phyloP scores from a whole-genome alignment of 202 grass and related monocot species.

The Hordeum pubiflorum region DNA sequence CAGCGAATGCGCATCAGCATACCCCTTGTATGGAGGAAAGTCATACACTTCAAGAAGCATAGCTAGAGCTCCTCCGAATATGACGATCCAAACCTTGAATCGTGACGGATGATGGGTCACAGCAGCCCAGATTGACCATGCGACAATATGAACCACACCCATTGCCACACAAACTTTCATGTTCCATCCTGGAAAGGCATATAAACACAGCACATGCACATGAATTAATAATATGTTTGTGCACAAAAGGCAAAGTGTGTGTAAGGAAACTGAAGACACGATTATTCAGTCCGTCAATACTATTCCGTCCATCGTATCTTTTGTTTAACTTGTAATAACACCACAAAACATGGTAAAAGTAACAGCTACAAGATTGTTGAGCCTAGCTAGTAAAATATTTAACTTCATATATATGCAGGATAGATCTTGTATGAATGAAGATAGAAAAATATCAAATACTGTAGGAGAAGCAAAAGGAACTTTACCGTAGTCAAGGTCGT shows the following conservation, averaged over 20 bases:
- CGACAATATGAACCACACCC: conserved; percentile 54
- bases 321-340: not conserved
- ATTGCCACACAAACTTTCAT: conserved; percentile 91
- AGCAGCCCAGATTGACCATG: conserved; percentile 76
- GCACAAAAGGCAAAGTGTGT: not conserved
- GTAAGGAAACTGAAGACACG: not conserved
- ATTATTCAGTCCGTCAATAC: not conserved
- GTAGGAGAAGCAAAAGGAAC: conserved; percentile 22
- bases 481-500: conserved; percentile 81
- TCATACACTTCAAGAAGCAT: conserved; percentile 76
- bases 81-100: conserved; percentile 58
- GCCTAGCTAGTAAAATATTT: not conserved
- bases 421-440: not conserved
- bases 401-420: not conserved
- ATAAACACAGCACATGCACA: not conserved
- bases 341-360: conserved; percentile 11
- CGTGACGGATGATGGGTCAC: conserved; percentile 55
- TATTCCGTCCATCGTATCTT: not conserved
- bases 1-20: conserved; percentile 75
- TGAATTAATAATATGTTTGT: not conserved
- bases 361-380: not conserved
- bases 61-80: conserved; percentile 53
- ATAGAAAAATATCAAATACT: not conserved
- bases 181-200: conserved; percentile 69
- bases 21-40: conserved; percentile 73